These are phyloP conservation scores for Cercospora sp. DNA, from an alignment of 2,329 filamentous ascomycete species.

Conservation along the genomic window DNA sequence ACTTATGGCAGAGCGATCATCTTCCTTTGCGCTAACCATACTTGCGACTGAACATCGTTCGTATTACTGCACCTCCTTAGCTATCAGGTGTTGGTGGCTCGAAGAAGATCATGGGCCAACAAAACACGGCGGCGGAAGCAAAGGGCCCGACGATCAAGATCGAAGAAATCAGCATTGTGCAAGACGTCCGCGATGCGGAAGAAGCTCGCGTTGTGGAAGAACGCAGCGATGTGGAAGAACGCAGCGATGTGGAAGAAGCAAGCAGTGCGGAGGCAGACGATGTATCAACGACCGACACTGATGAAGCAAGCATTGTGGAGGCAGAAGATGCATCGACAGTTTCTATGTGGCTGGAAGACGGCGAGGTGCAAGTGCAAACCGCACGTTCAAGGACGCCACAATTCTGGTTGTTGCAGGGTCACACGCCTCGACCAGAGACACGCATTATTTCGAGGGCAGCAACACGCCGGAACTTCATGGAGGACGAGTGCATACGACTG, in stretches of 20 bases:
- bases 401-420: neutral
- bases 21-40: neutral
- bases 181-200: neutral
- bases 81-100: neutral
- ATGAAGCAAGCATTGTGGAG: neutral
- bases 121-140: neutral
- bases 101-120: neutral
- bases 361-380: neutral
- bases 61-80: neutral
- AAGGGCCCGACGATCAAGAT: neutral
- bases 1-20: neutral
- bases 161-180: neutral
- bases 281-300: no score
- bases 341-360: neutral
- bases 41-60: neutral
- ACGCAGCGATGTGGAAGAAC: no score
- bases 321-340: neutral
- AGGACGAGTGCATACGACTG: neutral
- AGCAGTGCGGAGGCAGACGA: no score
- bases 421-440: neutral
- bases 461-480: neutral
- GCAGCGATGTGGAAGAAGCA: no score
- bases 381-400: neutral
- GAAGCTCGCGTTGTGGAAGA: no score
- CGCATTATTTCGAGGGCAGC: neutral